phyloP scores from a whole-genome alignment of 2,329 filamentous ascomycete genomes.

The Didymella arachidicola region DNA sequence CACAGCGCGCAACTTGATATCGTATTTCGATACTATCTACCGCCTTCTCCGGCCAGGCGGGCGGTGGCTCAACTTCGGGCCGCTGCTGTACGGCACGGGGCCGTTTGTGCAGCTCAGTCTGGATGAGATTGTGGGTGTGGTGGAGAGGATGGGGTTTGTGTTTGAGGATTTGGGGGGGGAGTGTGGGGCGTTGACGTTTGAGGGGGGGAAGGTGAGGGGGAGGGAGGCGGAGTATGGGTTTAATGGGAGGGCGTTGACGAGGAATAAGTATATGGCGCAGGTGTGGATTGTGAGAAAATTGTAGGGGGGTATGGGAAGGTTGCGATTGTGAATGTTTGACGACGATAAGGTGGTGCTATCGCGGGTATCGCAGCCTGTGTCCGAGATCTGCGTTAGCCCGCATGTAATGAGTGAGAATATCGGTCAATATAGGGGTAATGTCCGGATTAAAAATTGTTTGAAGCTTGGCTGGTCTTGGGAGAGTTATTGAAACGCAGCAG shows the following conservation, averaged over 20 bases:
- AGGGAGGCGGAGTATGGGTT: conserved; percentile 63
- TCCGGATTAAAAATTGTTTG: too few relatives aligned
- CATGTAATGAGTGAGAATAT: too few relatives aligned
- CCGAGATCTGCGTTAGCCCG: too few relatives aligned
- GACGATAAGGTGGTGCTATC: too few relatives aligned
- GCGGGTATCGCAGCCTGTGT: too few relatives aligned
- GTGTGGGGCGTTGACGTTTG: conserved; percentile 57
- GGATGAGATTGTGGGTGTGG: conserved; percentile 60
- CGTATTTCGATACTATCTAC: conserved; percentile 64
- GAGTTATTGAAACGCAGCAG: too few relatives aligned
- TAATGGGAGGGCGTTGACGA: conserved; percentile 59
- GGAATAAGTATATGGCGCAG: conserved; percentile 64
- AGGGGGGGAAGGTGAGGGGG: conserved; percentile 52
- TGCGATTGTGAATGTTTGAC: too few relatives aligned
- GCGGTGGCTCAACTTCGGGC: conserved; percentile 65
- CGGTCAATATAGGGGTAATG: too few relatives aligned
- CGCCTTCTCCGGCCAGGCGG: conserved; percentile 58
- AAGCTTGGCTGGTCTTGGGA: too few relatives aligned
- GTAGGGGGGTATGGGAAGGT: too few relatives aligned
- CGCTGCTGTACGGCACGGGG: conserved; percentile 62
- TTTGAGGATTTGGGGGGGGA: conserved; percentile 55
- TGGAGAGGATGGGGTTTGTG: conserved; percentile 61
- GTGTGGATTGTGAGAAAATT: conserved; percentile 59
- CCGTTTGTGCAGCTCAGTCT: conserved; percentile 64
- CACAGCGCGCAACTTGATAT: conserved; percentile 64